phyloP scores from a whole-genome alignment of 1,139 yeast species.

The Taphrina wiesneri region DNA sequence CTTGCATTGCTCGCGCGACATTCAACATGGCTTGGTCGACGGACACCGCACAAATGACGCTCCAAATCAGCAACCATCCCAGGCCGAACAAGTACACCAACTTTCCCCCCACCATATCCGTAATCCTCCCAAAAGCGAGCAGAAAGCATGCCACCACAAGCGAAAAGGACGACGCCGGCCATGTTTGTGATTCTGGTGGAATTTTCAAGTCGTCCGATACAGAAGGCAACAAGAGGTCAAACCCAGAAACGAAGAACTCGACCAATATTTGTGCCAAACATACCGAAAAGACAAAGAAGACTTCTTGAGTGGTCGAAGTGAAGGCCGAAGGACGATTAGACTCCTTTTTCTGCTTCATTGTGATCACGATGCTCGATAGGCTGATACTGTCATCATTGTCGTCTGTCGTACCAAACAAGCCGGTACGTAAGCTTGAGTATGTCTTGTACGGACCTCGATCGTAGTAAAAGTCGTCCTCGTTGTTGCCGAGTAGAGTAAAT shows the following conservation, averaged over 20 bases:
- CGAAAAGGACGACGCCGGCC: constrained; percentile 21
- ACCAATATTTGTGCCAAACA: constrained; percentile 17
- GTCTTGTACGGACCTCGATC: too few relatives aligned
- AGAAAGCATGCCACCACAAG: constrained; percentile 24
- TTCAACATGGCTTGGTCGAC: not conserved
- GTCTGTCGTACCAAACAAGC: too few relatives aligned
- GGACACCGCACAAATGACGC: constrained; percentile 17
- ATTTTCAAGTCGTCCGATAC: constrained; percentile 5
- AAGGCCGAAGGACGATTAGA: not conserved
- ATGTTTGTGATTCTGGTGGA: constrained; percentile 3
- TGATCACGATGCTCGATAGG: not conserved
- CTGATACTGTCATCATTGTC: not conserved
- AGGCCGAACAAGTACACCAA: constrained; percentile 20
- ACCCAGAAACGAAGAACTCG: constrained; percentile 11
- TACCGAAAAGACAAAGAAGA: constrained; percentile 18
- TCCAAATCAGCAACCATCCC: constrained; percentile 18
- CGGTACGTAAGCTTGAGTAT: too few relatives aligned
- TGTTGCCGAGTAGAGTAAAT: too few relatives aligned
- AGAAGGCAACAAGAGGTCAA: constrained; percentile 3
- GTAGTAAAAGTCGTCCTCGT: too few relatives aligned
- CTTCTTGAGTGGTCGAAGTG: constrained; percentile 10
- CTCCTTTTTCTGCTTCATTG: not conserved
- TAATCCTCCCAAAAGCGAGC: constrained; percentile 21
- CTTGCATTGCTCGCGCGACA: constrained; percentile 29
- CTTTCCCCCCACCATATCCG: constrained; percentile 22